Base-by-base conservation (phyloP, 805 yeast species). In the Candida orba region DNA sequence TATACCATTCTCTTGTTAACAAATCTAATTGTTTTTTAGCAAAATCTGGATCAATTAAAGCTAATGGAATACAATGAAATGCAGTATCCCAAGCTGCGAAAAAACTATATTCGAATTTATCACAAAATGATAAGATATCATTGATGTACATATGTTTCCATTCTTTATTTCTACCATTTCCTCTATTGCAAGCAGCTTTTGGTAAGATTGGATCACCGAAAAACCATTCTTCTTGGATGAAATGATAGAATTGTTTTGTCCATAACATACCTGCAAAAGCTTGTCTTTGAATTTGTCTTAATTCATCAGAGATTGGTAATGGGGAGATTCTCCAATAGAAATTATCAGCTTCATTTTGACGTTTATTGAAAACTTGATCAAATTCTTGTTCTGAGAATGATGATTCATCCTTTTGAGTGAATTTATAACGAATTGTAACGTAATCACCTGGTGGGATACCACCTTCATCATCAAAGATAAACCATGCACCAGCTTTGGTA, bases 11-110 rank as follows among this genome's bases (percentile, higher is more conserved):
- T 58, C 96, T 75, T 27, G 95, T 83, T 60, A 89, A 68, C 45
- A 89, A 68, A 60, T 84, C 95, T 53, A 89, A 73, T 66, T 89
- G 96, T 54, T 78, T 81, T 63, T 89, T 89, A 31, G 96, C 95
- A 67, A 86, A 89, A 43, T 77, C 87, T 2, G 96, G 95, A 62
- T 89, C 97, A 57, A 89, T 79, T 89, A 89, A 85, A 6, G 96
- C 91, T 49, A 89, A 67, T 12, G 97, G 96, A 53, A 89, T 77
- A 55, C 95, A 85, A 65, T 89, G 97, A 78, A 89, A 89, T 0
- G 96, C 95, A 5, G 95, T 82, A 64, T 89, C 97, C 97, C 97
- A 89, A 4, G 95, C 91, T 14, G 96, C 96, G 62, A 89, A 89
- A 62, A 89, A 89, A 12, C 96, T 96, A 63, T 89, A 89, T 64